Evolutionary conservation across 768 basidiomycete genomes (phyloP), one percentile per base, ranked within the genome.

Genomic region (Leccinum variicolor): DNA sequence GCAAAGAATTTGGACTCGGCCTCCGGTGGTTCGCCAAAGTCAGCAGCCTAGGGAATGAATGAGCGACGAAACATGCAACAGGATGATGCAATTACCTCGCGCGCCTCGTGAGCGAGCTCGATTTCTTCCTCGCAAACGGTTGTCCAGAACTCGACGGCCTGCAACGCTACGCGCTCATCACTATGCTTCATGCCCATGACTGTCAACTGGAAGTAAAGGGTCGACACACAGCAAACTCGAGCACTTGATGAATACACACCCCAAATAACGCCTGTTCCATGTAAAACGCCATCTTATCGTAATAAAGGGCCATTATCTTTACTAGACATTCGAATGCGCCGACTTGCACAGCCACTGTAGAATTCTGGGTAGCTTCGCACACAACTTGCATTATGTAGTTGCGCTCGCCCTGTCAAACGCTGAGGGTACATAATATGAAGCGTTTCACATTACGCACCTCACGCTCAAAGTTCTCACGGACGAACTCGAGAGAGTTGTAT

Each of bases 341-440:
- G n/a, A 97, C 90, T 77, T 98, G 96, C 34, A 98, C 94, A 34
- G 81, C 73, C 3, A 89, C 84, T 2, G 85, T 74, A 1, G 81
- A 59, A 64, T 87, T 94, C 73, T 98, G 97, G 0, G 97, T 98
- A 0, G 96, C 96, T 69, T 98, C 97, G 70, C 97, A 99, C 17
- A 98, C 92, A 45, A 98, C 94, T 77, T 99, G 97, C 97, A 99
- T 99, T 74, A 99, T 98, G 77, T 97, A 98, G 76, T 98, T 99
- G 50, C 97, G 86, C 74, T 99, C 97, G 64, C 97, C 97, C 94
- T 98, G 68, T 13, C 58, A 25, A 53, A 34, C 33, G 43, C 48
- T 49, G 41, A 59, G 61, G 49, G 50, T 29, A 52, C 49, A 21
- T n/a, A 9, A 47, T 9, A 39, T 10, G 41, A 25, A 36, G 41